Base-by-base conservation (phyloP, 192 early-diverging fungal genomes). In the Rhizophagus clarus region DNA sequence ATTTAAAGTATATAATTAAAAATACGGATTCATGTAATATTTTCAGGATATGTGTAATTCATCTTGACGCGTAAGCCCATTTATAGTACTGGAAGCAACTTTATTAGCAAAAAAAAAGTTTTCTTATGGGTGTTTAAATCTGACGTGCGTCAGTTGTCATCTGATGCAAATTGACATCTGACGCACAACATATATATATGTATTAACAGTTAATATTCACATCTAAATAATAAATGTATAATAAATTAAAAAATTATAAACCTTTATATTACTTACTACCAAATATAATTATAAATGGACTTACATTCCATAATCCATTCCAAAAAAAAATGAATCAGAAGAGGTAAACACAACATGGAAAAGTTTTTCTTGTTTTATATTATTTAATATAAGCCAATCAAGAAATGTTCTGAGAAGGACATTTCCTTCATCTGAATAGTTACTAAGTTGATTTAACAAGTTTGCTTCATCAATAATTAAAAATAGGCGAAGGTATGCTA, bases 241-340 rank as follows among this genome's bases (percentile, higher is more conserved):
- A n/a, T 9, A 20, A 45, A 72, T 72, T 72, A 72, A n/a, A 49
- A 20, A 72, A 72, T 72, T 2, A 45, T 72, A 72, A 9, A 51
- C n/a, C 34, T 72, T 72, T 72, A 72, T 3, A 49, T 72, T 72
- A 29, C 14, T 47, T n/a, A n/a, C n/a, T n/a, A 72, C 34, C 71
- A 49, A 72, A 47, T 31, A 45, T 49, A 3, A 40, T 37, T 37
- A 2, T 5, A 37, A 37, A 49, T 14, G 11, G 47, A 66, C 63
- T 66, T 66, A 66, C n/a, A 6, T 4, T n/a, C 29, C 29, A 14
- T 11, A 5, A 67, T 26, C 64, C 64, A 67, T 3, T 67, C 7
- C 8, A n/a, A 67, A 15, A 67, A 67, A 67, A 26, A 67, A 67
- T 6, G 64, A 67, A 26, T 67, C 64, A 7, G 64, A 67, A 34